Conservation (phyloP, 495 filamentous ascomycete genomes). For the Alectoria sarmentosa region DNA sequence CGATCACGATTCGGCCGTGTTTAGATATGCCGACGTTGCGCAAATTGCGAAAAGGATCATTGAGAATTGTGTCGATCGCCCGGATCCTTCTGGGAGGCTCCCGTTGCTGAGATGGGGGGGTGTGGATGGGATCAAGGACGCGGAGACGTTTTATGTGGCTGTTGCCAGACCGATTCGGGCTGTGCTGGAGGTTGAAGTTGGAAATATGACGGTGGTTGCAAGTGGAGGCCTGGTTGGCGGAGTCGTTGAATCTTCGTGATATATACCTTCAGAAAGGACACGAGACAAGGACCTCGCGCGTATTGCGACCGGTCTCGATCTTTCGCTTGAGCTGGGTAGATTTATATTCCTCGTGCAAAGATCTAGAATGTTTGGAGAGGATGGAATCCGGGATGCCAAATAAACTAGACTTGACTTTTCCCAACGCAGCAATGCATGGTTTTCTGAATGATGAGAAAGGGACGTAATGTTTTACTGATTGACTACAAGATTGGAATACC, state of each 20-base stretch:
- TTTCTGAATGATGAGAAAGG: too few species aligned
- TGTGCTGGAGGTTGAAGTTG: background rate
- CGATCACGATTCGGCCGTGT: background rate
- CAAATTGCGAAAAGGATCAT: background rate
- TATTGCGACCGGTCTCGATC: background rate
- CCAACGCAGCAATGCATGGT: too few species aligned
- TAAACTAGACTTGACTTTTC: too few species aligned
- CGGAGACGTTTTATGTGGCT: slow-evolving; percentile 12
- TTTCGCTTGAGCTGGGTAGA: too few species aligned
- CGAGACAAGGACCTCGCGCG: background rate
- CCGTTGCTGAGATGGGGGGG: background rate
- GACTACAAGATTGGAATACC: background rate
- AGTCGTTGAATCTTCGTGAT: background rate
- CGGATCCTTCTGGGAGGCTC: background rate
- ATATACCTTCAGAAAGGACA: background rate
- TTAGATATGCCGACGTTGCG: slow-evolving; percentile 2
- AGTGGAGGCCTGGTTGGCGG: background rate
- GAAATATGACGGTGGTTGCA: background rate
- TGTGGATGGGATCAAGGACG: background rate
- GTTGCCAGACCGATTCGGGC: background rate
- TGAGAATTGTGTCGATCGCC: background rate
- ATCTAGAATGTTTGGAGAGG: too few species aligned
- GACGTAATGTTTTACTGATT: too few species aligned
- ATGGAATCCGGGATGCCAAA: too few species aligned
- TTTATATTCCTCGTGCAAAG: too few species aligned